A percentile compares a stretch with the other conserved stretches of the same genome.
Conservation (phyloP, 1,284 basidiomycete genomes). For the Sporisorium sorghi region DNA sequence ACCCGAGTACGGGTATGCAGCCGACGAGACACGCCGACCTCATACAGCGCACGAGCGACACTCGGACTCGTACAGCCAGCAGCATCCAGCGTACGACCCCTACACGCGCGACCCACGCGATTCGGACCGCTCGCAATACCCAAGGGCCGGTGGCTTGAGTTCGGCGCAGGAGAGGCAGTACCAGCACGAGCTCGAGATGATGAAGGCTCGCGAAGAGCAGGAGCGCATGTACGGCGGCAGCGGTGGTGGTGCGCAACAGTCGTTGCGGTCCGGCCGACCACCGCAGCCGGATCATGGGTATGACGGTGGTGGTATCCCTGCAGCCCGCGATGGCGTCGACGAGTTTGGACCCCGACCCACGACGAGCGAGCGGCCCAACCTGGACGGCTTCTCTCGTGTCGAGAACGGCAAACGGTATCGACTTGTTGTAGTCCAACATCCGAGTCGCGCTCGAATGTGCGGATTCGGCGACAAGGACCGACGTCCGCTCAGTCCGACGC, state of each 20-base stretch:
- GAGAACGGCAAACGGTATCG: constrained; percentile 50
- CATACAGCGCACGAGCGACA: constrained; percentile 16
- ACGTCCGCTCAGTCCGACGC: constrained; percentile 60
- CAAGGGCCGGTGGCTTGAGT: constrained; percentile 4
- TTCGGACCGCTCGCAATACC: constrained; percentile 6
- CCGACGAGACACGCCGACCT: constrained; percentile 19
- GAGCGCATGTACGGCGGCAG: constrained; percentile 23
- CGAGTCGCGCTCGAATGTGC: constrained; percentile 61
- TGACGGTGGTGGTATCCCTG: constrained; percentile 16
- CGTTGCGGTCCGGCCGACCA: constrained; percentile 15
- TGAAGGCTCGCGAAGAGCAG: constrained; percentile 45
- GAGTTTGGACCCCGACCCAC: constrained; percentile 29
- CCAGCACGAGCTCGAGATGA: constrained; percentile 46
- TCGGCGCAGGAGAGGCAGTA: constrained; percentile 29
- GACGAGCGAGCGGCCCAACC: constrained; percentile 23
- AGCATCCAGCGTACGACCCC: constrained; percentile 20
- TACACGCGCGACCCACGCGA: constrained; percentile 19
- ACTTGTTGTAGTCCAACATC: constrained; percentile 60
- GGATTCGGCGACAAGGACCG: constrained; percentile 66
- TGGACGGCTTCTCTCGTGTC: constrained; percentile 43
- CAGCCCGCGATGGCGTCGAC: constrained; percentile 13
- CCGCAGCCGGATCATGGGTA: constrained; percentile 15
- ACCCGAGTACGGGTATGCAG: constrained; percentile 12
- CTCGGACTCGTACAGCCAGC: constrained; percentile 11
- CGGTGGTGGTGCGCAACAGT: too few species aligned